Base-by-base conservation (phyloP, 768 basidiomycete species). In the Lactarius vividus region DNA sequence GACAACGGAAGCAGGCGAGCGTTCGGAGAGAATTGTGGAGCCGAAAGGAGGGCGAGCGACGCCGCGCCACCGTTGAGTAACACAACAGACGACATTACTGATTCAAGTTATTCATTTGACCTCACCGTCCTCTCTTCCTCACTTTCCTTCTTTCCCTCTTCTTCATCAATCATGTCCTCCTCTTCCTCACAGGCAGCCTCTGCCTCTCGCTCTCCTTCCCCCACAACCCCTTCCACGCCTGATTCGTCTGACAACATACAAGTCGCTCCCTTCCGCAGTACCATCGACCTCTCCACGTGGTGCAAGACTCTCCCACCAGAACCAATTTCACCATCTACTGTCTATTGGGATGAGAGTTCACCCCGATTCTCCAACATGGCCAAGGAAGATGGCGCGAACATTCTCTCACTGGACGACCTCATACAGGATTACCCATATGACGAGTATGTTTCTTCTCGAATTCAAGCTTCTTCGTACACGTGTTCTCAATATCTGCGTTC, bases 401-500 rank as follows among this genome's bases (percentile, higher is more conserved):
- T 89, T 77, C 83, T 91, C 68, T 79, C 82, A 49, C 77, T 92
- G 49, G 87, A 89, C 71, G 91, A 92, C 72, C 78, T 92, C 56
- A 83, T 92, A 61, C 86, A 90, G 71, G 84, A 86, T 67, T 83
- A 87, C 71, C 87, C 85, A 37, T 92, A 88, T 74, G 88, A 89
- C 69, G 88, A 91, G 89, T 92, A 73, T 68, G 88, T 77, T 59
- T 52, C 29, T 44, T 62, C 39, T 16, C 39, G 23, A 67, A 33
- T 62, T 69, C 61, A 64, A 70, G 26, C 66, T 56, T 26, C 46
- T 35, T 54, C 59, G 61, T n/a, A 62, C 65, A 64, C 62, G 63
- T 58, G 42, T 74, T 71, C 63, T 72, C 70, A 42, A 28, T 23
- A 39, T 8, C 37, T 54, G 53, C 53, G 42, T 57, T 57, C 23